phyloP scores from a whole-genome alignment of 148 eudicot species.

The Chenopodium berlandieri region DNA sequence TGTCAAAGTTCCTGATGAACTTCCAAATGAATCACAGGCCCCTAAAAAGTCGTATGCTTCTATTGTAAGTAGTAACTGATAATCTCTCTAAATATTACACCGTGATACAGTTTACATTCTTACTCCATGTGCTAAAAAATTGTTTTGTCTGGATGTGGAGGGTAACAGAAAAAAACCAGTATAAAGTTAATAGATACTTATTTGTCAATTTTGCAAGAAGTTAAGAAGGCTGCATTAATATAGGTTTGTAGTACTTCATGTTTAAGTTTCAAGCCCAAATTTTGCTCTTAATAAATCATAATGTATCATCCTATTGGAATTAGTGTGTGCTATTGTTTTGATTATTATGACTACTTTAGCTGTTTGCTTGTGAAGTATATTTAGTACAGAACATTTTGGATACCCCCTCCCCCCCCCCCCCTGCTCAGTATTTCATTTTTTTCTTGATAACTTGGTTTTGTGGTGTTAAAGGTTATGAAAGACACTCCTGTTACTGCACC shows the following conservation, averaged over 20 bases:
- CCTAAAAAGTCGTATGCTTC: slow-evolving; percentile 92
- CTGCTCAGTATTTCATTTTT: no score
- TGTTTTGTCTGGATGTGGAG: background rate
- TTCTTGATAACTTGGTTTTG: background rate
- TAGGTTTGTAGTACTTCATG: background rate
- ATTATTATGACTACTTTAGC: no score
- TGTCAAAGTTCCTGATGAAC: slow-evolving; percentile 44
- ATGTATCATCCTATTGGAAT: background rate
- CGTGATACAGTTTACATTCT: background rate
- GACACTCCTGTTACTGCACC: slow-evolving; percentile 42
- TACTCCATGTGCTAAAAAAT: background rate
- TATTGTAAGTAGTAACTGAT: slow-evolving; percentile 54
- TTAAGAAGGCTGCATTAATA: background rate
- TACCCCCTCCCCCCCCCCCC: no score
- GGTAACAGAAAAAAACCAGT: background rate
- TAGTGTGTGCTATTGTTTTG: background rate
- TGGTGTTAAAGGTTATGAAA: slow-evolving; percentile 50
- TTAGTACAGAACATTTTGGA: background rate
- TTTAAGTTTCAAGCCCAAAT: background rate
- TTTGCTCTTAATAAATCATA: background rate
- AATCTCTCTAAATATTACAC: background rate
- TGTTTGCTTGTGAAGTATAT: background rate
- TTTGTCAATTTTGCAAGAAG: background rate
- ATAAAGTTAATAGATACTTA: background rate
- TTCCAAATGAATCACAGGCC: slow-evolving; percentile 5